Percentiles rank a stretch among this genome's conserved stretches.
Conservation (phyloP, 2,329 filamentous ascomycete genomes). For the Aureobasidium vineae region DNA sequence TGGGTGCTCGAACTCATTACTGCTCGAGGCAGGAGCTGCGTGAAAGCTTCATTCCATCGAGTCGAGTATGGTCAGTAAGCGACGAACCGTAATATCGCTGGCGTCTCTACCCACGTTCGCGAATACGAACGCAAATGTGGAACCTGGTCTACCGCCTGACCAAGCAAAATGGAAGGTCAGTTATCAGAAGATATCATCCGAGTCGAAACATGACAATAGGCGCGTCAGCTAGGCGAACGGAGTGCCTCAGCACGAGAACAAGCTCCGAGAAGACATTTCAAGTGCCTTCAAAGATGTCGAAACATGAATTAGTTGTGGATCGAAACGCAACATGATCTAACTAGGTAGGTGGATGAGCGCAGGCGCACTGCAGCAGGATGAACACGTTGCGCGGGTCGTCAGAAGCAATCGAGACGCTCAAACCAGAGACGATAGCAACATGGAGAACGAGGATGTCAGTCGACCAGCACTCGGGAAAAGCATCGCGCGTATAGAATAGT, state of each 20-base stretch:
- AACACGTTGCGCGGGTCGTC: not conserved
- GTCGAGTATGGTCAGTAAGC: not conserved
- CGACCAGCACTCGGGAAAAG: not conserved
- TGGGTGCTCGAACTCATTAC: not conserved
- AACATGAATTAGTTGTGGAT: not conserved
- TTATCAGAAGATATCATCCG: not conserved
- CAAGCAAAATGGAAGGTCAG: not conserved
- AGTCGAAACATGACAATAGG: not conserved
- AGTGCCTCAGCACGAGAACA: not conserved
- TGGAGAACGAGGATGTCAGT: not conserved
- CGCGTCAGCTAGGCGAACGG: not conserved
- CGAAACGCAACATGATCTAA: constrained; percentile 3
- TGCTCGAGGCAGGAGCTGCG: not conserved
- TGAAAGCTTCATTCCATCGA: not conserved
- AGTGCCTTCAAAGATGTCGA: not conserved
- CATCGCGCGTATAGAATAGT: not conserved
- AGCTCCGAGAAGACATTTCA: not conserved
- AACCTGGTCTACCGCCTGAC: not conserved
- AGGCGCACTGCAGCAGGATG: constrained; percentile 2
- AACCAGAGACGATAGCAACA: not conserved
- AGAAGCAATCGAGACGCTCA: not conserved
- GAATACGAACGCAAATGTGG: not conserved
- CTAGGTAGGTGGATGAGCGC: constrained; percentile 5
- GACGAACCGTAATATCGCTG: not conserved
- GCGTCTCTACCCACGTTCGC: not conserved